These are phyloP conservation scores for Mycogone perniciosa DNA, from an alignment of 2,329 filamentous ascomycete species.

Conservation along the genomic window DNA sequence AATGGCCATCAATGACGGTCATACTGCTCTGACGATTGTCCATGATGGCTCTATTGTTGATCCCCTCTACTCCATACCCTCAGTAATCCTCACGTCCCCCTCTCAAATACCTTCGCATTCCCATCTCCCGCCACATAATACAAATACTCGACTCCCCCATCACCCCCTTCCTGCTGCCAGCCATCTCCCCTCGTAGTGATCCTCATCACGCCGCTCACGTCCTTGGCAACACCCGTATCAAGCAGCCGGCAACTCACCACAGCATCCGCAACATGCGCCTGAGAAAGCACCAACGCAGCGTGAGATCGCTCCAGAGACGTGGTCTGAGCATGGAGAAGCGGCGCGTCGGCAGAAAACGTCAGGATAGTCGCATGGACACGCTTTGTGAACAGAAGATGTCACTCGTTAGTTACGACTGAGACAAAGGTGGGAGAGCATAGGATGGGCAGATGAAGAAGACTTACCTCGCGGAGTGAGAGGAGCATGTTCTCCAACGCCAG, in stretches of 20 bases:
- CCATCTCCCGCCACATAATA: conserved; percentile 79
- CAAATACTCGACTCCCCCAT: conserved; percentile 62
- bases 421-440: neutral
- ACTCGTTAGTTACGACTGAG: neutral
- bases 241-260: conserved; percentile 68
- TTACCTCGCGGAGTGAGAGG: conserved; percentile 56
- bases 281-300: conserved; percentile 61
- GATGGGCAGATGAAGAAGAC: conserved; percentile 20
- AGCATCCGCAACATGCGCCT: conserved; percentile 69
- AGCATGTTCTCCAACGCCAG: conserved; percentile 50
- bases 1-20: neutral
- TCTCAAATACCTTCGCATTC: conserved; percentile 74
- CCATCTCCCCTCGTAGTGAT: conserved; percentile 52
- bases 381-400: conserved; percentile 27
- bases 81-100: conserved; percentile 43
- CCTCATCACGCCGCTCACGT: conserved; percentile 83
- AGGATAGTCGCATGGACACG: conserved; percentile 60
- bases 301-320: conserved; percentile 66
- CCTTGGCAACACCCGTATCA: conserved; percentile 81
- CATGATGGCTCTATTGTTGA: neutral
- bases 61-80: too few relatives aligned
- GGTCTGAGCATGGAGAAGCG: conserved; percentile 55
- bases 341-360: conserved; percentile 64
- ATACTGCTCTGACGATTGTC: neutral
- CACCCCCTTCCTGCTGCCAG: conserved; percentile 26